These are phyloP conservation scores for Trichoderma sp. DNA, from an alignment of 2,329 filamentous ascomycete genomes.

Conservation along the genomic window DNA sequence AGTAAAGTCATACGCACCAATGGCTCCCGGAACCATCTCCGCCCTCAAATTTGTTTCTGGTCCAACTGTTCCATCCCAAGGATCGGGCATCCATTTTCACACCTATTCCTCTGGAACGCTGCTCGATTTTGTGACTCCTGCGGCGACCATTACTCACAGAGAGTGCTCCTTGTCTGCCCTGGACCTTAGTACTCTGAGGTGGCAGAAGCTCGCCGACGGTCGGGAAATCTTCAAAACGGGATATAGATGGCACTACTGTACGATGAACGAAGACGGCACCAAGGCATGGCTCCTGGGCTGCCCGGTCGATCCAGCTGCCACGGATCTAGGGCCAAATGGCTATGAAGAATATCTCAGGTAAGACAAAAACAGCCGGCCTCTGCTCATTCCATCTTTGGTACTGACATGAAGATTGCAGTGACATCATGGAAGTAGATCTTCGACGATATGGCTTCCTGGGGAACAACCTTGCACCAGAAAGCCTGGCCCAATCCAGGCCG, in stretches of 20 bases:
- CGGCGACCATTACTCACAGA: constrained; percentile 77
- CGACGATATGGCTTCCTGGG: constrained; percentile 88
- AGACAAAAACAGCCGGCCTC: too few relatives aligned
- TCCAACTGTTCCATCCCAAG: constrained; percentile 80
- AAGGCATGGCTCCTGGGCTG: constrained; percentile 97
- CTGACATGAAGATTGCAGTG: constrained; percentile 46
- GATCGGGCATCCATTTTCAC: constrained; percentile 91
- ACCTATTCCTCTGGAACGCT: constrained; percentile 90
- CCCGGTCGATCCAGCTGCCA: constrained; percentile 66
- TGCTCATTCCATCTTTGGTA: background rate
- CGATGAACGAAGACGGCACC: constrained; percentile 89
- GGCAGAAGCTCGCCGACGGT: constrained; percentile 93
- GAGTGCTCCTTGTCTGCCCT: constrained; percentile 90
- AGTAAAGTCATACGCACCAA: constrained; percentile 72
- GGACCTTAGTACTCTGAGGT: constrained; percentile 81
- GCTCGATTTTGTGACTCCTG: constrained; percentile 90
- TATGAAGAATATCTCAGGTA: constrained; percentile 87
- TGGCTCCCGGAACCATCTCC: constrained; percentile 84
- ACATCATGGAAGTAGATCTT: constrained; percentile 91
- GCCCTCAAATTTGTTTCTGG: constrained; percentile 82
- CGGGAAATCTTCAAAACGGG: constrained; percentile 86
- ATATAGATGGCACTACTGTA: constrained; percentile 99
- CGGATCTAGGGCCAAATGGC: constrained; percentile 64
- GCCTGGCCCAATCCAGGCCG: constrained; percentile 48
- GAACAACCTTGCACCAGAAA: constrained; percentile 63